Percentiles rank a stretch among this genome's conserved stretches.
Conservation (phyloP, 768 basidiomycete species). For the Tulasnella sp. region DNA sequence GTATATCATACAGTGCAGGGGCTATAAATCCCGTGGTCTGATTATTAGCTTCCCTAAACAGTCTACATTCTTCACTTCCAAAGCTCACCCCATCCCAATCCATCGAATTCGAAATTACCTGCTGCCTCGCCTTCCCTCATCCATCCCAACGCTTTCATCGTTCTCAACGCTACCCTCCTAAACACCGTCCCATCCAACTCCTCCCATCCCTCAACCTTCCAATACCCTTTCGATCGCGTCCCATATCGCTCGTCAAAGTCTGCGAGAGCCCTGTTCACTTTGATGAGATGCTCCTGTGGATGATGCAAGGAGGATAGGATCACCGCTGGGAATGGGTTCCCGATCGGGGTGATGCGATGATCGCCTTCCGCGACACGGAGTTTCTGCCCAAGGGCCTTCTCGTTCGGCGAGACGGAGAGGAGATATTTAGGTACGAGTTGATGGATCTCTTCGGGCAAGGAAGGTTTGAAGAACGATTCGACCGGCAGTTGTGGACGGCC, state of each 20-base stretch:
- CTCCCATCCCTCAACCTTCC: conserved; percentile 40
- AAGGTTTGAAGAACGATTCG: background rate
- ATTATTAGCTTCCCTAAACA: background rate
- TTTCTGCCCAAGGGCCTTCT: background rate
- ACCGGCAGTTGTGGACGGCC: conserved; percentile 7
- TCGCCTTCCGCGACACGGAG: background rate
- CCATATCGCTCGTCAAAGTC: conserved; percentile 5
- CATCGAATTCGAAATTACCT: conserved; percentile 24
- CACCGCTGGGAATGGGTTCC: conserved; percentile 10
- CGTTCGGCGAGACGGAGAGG: background rate
- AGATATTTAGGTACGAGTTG: background rate
- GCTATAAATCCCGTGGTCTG: background rate
- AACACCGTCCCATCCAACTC: conserved; percentile 53
- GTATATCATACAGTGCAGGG: no score
- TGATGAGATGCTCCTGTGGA: conserved; percentile 16
- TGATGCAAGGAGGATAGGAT: conserved; percentile 6
- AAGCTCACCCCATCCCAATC: conserved; percentile 21
- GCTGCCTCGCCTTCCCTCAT: conserved; percentile 29
- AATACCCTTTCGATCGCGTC: conserved; percentile 19
- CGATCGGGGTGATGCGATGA: background rate
- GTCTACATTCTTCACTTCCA: conserved; percentile 5
- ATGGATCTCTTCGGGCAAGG: background rate
- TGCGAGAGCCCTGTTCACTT: conserved; percentile 1
- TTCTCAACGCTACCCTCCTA: conserved; percentile 43
- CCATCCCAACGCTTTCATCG: conserved; percentile 35